Conservation (phyloP, 805 yeast species). For the Helenozyma baotianmanensis region DNA sequence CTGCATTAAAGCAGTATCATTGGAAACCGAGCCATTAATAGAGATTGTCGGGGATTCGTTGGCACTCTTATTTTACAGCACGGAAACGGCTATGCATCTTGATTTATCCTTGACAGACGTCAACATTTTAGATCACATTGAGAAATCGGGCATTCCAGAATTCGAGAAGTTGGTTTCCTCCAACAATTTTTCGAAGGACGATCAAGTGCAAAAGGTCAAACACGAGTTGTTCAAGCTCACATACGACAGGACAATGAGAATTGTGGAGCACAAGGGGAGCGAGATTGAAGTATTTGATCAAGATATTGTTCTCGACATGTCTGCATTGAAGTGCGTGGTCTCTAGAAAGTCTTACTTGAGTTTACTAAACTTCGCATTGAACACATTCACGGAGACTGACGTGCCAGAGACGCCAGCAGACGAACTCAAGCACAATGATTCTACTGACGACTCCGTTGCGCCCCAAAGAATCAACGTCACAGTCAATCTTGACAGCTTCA, state of each 20-base stretch:
- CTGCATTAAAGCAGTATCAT: slow-evolving; percentile 58
- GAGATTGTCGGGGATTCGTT: slow-evolving; percentile 69
- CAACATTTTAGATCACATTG: slow-evolving; percentile 71
- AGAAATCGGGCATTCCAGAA: slow-evolving; percentile 54
- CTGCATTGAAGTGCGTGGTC: slow-evolving; percentile 70
- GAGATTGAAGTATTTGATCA: slow-evolving; percentile 74
- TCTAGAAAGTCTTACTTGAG: slow-evolving; percentile 77
- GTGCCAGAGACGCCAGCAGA: slow-evolving; percentile 59
- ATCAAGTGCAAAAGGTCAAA: slow-evolving; percentile 27
- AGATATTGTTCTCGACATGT: slow-evolving; percentile 63
- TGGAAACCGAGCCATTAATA: slow-evolving; percentile 63
- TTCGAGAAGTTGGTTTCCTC: slow-evolving; percentile 70
- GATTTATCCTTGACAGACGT: slow-evolving; percentile 62
- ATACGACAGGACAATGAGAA: slow-evolving; percentile 55
- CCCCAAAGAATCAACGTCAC: slow-evolving; percentile 73
- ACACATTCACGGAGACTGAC: slow-evolving; percentile 79
- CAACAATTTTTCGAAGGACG: slow-evolving; percentile 34
- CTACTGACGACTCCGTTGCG: slow-evolving; percentile 49
- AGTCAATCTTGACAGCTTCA: slow-evolving; percentile 67
- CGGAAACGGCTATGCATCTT: slow-evolving; percentile 58
- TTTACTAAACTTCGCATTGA: slow-evolving; percentile 71
- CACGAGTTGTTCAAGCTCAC: slow-evolving; percentile 53
- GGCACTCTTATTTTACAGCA: slow-evolving; percentile 54
- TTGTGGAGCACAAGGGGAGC: slow-evolving; percentile 49
- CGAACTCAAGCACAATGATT: slow-evolving; percentile 62